A percentile compares a stretch with the other conserved stretches of the same genome.
Conservation (phyloP, 371 early-diverging fungal species). For the Syncephalis plumigaleata region DNA sequence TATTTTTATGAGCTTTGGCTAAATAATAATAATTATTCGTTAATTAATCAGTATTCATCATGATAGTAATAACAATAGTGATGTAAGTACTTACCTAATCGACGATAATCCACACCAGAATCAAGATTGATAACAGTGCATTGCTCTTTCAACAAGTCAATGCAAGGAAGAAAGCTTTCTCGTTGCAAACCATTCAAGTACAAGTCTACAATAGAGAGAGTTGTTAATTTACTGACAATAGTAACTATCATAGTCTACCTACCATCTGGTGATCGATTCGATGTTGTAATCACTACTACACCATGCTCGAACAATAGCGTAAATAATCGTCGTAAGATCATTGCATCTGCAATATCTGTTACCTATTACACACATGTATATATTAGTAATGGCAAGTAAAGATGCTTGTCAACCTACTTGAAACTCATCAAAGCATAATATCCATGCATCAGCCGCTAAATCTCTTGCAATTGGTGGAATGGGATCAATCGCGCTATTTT, state of each 20-base stretch:
- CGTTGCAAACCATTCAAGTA: slow-evolving; percentile 93
- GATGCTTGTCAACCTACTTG: slow-evolving; percentile 23
- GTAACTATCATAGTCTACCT: neutral
- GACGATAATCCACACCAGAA: slow-evolving; percentile 82
- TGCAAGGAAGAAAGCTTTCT: slow-evolving; percentile 75
- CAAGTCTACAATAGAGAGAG: slow-evolving; percentile 27
- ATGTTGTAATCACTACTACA: slow-evolving; percentile 81
- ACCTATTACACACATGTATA: slow-evolving; percentile 18
- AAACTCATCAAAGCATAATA: slow-evolving; percentile 92
- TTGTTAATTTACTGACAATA: neutral
- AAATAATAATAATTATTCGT: no score
- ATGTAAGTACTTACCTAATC: slow-evolving; percentile 8
- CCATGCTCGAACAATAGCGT: slow-evolving; percentile 66
- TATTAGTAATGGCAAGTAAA: neutral
- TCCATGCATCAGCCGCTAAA: slow-evolving; percentile 54
- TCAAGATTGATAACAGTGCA: slow-evolving; percentile 66
- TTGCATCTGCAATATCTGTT: slow-evolving; percentile 93
- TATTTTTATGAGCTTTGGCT: slow-evolving; percentile 28
- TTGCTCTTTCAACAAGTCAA: slow-evolving; percentile 63
- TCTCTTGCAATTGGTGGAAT: slow-evolving; percentile 68
- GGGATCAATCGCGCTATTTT: slow-evolving; percentile 27
- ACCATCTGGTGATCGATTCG: slow-evolving; percentile 84
- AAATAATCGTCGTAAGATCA: slow-evolving; percentile 76
- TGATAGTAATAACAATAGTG: no score
- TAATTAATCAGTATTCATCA: no score